Conservation (phyloP, 345 rosid species). For the Eucalyptus camaldulensis region DNA sequence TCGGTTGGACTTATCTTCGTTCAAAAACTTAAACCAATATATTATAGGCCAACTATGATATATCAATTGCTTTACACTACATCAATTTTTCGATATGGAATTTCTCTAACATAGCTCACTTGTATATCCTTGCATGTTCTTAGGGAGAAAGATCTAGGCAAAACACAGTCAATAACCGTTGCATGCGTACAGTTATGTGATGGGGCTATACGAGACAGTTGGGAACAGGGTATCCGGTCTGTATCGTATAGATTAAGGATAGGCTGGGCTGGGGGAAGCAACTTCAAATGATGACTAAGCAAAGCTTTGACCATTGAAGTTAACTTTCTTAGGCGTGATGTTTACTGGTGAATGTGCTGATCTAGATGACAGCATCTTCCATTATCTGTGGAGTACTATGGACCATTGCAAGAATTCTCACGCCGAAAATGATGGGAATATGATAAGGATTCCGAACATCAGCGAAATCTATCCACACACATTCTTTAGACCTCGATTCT, state of each 20-base stretch:
- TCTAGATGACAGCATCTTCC: neutral
- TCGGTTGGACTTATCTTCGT: rapidly evolving
- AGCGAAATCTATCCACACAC: neutral
- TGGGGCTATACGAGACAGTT: neutral
- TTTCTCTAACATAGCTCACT: neutral
- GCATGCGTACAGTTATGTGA: neutral
- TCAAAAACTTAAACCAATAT: neutral
- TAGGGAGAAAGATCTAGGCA: neutral
- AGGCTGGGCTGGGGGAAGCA: neutral
- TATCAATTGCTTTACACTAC: neutral
- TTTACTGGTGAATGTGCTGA: neutral
- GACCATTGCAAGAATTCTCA: neutral
- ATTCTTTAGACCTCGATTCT: neutral
- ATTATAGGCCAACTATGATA: too few species aligned
- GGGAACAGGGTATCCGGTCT: neutral
- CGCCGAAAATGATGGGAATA: neutral
- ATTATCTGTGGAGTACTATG: neutral
- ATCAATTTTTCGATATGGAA: neutral
- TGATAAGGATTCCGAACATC: neutral
- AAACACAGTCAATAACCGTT: neutral
- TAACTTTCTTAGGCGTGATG: neutral
- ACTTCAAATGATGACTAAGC: neutral
- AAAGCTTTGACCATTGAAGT: neutral
- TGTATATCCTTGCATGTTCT: neutral
- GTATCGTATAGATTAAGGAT: neutral